Evolutionary conservation across 2,329 filamentous ascomycete genomes (phyloP), one percentile per base, ranked within the genome.

Genomic region (Fusarium robinianum): DNA sequence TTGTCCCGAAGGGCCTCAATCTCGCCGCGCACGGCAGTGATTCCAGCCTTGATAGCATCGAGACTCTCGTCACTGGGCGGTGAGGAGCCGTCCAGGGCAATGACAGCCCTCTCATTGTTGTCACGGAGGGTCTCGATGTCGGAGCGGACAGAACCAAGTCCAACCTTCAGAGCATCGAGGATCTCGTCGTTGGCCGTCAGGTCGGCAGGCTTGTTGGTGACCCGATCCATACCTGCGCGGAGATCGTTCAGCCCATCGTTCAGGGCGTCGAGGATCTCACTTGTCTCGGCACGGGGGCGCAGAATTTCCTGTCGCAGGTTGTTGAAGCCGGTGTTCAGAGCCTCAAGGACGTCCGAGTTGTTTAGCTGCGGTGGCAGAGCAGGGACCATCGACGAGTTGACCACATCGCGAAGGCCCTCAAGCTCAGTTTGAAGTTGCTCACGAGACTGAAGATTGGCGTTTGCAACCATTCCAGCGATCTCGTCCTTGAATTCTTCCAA

Each of bases 131-230:
- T 77, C 43, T 90, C 87, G 53, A 96, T 88, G 34, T 96, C 91
- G 2, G 80, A 77, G 39, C 84, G 84, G 11, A 97, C 77, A 25
- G 78, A 79, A 29, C 87, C 83, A 7, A 97, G 74, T 0, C 90
- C 91, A n/a, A 84, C 79, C 64, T 87, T 95, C 42, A 97, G 77
- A 0, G 88, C 89, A 47, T 96, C 88, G 1, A 96, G 76, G 38
- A 96, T 91, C 67, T 96, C 90, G 53, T 95, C 88, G 47, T 88
- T 92, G 44, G 89, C 84, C 1, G 87, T 91, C 67, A 92, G 78
- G 58, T 95, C 90, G 1, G 82, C 74, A 5, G 90, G 88, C 69
- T 90, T 94, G 63, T 92, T 84, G 15, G 83, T 76, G 11, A 94
- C 77, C 61, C 76, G 78, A 46, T 96, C 90, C 44, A 97, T 85